Percentiles rank a stretch among this genome's conserved stretches.
phyloP scores from a whole-genome alignment of 2,329 filamentous ascomycete genomes.

The Microdochium bolleyi region DNA sequence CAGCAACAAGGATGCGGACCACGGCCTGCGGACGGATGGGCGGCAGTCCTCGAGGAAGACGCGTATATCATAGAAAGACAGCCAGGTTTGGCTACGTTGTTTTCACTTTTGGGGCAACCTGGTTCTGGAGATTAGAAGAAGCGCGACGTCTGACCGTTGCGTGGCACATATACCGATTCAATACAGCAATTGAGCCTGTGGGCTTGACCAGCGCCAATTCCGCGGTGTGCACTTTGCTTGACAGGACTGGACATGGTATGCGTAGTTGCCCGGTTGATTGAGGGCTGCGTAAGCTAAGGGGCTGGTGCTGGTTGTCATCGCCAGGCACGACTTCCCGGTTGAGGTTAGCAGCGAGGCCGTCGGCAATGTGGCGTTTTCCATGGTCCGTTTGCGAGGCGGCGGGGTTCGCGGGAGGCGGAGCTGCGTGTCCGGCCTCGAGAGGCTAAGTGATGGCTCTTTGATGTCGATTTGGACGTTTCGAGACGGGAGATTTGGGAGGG shows the following conservation, averaged over 20 bases:
- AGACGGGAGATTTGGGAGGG: no score
- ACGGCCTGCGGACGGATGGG: neutral
- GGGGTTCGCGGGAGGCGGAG: no score
- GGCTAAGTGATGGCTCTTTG: no score
- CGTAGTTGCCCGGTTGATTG: no score
- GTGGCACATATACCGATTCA: neutral
- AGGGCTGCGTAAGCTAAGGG: neutral
- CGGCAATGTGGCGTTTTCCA: neutral
- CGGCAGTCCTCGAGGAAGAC: neutral
- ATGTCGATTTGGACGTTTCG: no score
- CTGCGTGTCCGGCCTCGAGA: no score
- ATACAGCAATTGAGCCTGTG: neutral
- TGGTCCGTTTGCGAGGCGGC: neutral
- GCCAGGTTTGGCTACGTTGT: neutral
- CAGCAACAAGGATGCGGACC: no score
- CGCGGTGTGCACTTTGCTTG: neutral
- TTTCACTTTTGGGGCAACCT: neutral
- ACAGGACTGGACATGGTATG: no score
- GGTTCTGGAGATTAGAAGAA: neutral
- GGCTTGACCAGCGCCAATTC: neutral
- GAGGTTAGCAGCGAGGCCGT: neutral
- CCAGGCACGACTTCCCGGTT: slow-evolving; percentile 10
- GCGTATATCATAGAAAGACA: neutral
- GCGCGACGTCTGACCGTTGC: neutral
- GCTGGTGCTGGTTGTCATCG: slow-evolving; percentile 4